phyloP scores from a whole-genome alignment of 495 filamentous ascomycete species.

The Aspergillus nanangensis region DNA sequence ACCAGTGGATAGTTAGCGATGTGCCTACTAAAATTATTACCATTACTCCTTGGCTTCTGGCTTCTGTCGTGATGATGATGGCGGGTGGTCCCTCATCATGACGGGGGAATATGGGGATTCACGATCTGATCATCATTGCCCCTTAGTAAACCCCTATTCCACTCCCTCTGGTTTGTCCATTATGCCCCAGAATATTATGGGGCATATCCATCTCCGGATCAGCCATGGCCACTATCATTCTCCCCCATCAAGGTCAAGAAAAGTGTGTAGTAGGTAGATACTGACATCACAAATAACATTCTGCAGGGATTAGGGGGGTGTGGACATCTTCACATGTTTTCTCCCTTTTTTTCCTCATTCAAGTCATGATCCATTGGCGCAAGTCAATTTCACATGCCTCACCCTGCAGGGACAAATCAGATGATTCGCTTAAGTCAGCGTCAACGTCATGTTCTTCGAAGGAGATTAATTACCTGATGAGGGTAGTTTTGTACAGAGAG shows the following conservation, averaged over 20 bases:
- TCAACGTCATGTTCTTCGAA: constrained; percentile 8
- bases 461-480: no score
- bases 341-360: background rate
- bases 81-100: background rate
- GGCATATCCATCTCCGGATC: no score
- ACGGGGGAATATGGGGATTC: background rate
- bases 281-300: background rate
- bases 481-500: no score
- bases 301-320: no score
- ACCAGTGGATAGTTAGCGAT: no score
- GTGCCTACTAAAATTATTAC: no score
- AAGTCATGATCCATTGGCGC: constrained; percentile 1
- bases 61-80: background rate
- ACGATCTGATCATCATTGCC: background rate
- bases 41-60: no score
- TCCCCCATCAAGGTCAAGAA: no score
- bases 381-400: constrained; percentile 6
- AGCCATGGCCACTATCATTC: no score
- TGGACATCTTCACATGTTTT: constrained; percentile 1
- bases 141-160: constrained; percentile 5
- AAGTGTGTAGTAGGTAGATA: background rate
- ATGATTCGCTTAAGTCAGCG: constrained; percentile 5
- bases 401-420: constrained; percentile 2
- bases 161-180: constrained; percentile 1
- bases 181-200: no score